phyloP scores from a whole-genome alignment of 352 stramenopile genomes.

The Phytophthora cactorum region DNA sequence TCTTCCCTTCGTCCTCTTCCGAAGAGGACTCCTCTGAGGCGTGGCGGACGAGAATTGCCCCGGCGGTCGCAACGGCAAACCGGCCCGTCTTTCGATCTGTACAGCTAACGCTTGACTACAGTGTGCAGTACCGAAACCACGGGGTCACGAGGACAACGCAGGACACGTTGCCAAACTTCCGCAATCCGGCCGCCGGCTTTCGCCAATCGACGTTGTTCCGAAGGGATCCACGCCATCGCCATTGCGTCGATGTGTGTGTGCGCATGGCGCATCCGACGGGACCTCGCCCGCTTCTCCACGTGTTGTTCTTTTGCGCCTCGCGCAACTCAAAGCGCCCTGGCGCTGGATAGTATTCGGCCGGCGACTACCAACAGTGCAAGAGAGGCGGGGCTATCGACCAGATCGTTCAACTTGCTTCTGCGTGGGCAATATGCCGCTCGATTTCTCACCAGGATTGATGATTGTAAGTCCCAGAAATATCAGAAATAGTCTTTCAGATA shows the following conservation, averaged over 20 bases:
- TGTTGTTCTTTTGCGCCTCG: constrained; percentile 29
- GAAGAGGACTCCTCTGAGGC: neutral
- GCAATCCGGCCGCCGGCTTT: constrained; percentile 10
- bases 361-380: constrained; percentile 36
- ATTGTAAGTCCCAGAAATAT: neutral
- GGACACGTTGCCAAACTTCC: neutral
- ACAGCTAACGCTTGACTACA: neutral
- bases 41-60: neutral
- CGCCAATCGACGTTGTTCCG: constrained; percentile 21
- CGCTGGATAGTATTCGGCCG: constrained; percentile 35
- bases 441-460: neutral
- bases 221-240: constrained; percentile 11
- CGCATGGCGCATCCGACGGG: neutral
- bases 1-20: neutral
- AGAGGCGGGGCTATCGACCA: constrained; percentile 18
- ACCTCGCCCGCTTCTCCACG: constrained; percentile 26
- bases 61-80: neutral
- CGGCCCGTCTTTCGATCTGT: neutral
- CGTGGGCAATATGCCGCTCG: constrained; percentile 12
- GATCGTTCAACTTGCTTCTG: constrained; percentile 22
- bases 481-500: constrained; percentile 1
- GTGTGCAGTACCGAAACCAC: neutral
- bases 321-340: constrained; percentile 27
- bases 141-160: neutral
- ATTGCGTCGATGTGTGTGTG: constrained; percentile 1